These are phyloP conservation scores for Nicotiana benthamiana DNA, from an alignment of 257 asterid genomes.

Conservation along the genomic window DNA sequence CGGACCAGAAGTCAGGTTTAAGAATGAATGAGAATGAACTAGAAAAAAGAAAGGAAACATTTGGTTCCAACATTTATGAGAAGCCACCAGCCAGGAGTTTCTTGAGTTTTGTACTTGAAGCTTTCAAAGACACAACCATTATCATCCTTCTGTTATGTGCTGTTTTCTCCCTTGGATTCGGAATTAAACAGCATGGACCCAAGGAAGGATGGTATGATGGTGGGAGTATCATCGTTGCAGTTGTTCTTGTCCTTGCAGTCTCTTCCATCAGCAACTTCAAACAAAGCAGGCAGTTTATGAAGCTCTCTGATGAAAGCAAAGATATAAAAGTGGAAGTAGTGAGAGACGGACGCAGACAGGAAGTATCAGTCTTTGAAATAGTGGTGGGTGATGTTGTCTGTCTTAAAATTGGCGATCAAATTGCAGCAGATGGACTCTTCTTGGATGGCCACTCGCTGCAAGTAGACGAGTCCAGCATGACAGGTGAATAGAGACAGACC, in stretches of 20 bases:
- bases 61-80: slow-evolving; percentile 9
- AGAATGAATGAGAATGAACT: background rate
- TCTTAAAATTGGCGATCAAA: slow-evolving; percentile 37
- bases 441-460: slow-evolving; percentile 31
- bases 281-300: slow-evolving; percentile 11
- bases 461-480: slow-evolving; percentile 36
- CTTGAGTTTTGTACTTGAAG: slow-evolving; percentile 7
- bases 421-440: slow-evolving; percentile 40
- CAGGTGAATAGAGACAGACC: slow-evolving; percentile 9
- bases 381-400: slow-evolving; percentile 29
- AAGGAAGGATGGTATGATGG: slow-evolving; percentile 19
- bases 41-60: background rate
- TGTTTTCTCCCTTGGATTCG: slow-evolving; percentile 9
- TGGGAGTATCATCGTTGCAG: slow-evolving; percentile 8
- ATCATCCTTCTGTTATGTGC: slow-evolving; percentile 8
- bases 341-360: slow-evolving; percentile 18
- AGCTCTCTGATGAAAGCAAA: slow-evolving; percentile 9
- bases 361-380: slow-evolving; percentile 18
- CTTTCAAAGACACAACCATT: slow-evolving; percentile 12
- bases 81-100: slow-evolving; percentile 6
- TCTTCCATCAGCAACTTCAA: slow-evolving; percentile 15
- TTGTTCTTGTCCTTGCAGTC: slow-evolving; percentile 13
- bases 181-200: slow-evolving; percentile 11
- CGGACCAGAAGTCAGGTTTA: slow-evolving; percentile 3
- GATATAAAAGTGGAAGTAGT: slow-evolving; percentile 3